phyloP scores from a whole-genome alignment of 2,329 filamentous ascomycete genomes.

The Zasmidium angulare region DNA sequence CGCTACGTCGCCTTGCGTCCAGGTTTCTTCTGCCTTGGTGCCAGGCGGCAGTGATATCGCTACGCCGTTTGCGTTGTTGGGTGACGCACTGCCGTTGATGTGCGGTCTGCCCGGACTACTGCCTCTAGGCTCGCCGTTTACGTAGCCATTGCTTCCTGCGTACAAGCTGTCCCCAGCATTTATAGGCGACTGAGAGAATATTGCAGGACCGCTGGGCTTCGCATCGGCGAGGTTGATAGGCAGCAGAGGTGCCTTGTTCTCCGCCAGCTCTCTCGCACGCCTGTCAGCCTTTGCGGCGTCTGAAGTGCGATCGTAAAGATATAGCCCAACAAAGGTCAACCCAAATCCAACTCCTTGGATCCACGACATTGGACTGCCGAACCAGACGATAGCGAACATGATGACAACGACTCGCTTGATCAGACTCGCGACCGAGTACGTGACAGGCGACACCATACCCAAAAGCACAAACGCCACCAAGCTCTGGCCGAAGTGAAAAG shows the following conservation, averaged over 20 bases:
- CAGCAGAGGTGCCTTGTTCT: slow-evolving; percentile 63
- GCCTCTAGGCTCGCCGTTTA: slow-evolving; percentile 25
- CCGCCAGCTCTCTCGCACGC: slow-evolving; percentile 63
- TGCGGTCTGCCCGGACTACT: slow-evolving; percentile 25
- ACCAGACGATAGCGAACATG: slow-evolving; percentile 92
- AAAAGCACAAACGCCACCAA: slow-evolving; percentile 91
- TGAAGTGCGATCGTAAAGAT: slow-evolving; percentile 91
- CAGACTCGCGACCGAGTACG: slow-evolving; percentile 91
- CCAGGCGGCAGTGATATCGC: slow-evolving; percentile 63
- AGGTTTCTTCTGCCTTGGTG: slow-evolving; percentile 84
- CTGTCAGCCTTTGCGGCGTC: slow-evolving; percentile 85
- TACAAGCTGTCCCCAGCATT: slow-evolving; percentile 17
- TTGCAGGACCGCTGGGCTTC: slow-evolving; percentile 34
- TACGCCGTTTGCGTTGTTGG: slow-evolving; percentile 18
- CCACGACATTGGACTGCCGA: slow-evolving; percentile 80
- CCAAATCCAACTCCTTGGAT: slow-evolving; percentile 82
- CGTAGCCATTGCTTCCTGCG: slow-evolving; percentile 31
- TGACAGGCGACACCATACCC: slow-evolving; percentile 92
- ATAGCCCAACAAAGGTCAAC: slow-evolving; percentile 87
- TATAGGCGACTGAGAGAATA: slow-evolving; percentile 25
- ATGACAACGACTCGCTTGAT: slow-evolving; percentile 99
- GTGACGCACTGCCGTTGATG: slow-evolving; percentile 8
- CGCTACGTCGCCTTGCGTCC: slow-evolving; percentile 54
- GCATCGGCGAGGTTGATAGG: slow-evolving; percentile 54
- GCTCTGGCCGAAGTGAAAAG: slow-evolving; percentile 95